These are phyloP conservation scores for Rhytidhysteron rufulum DNA, from an alignment of 2,329 filamentous ascomycete species.

Conservation along the genomic window DNA sequence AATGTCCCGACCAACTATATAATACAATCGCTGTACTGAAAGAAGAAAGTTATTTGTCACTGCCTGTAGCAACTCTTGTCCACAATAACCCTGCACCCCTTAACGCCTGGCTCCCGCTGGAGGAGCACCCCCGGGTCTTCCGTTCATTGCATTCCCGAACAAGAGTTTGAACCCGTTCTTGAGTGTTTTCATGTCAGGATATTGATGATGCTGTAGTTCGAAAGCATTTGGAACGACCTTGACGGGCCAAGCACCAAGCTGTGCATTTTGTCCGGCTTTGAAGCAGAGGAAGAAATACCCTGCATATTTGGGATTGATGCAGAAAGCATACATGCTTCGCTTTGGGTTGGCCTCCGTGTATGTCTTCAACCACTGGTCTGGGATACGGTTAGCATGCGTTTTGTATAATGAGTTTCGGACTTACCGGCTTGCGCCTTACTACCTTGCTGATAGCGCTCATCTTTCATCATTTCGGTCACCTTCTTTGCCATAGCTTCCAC, in stretches of 20 bases:
- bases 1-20: no score
- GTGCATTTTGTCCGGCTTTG: constrained; percentile 77
- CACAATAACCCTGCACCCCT: no score
- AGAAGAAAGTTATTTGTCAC: no score
- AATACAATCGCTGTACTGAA: no score
- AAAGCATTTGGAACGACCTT: constrained; percentile 92
- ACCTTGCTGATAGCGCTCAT: constrained; percentile 88
- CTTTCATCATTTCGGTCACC: constrained; percentile 90
- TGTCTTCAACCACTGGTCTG: constrained; percentile 92
- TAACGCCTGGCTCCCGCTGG: no score
- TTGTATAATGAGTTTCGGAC: constrained; percentile 35
- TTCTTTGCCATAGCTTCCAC: constrained; percentile 98
- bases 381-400: constrained; percentile 8
- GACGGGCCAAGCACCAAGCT: constrained; percentile 75
- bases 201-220: constrained; percentile 81
- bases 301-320: constrained; percentile 84
- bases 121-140: background rate
- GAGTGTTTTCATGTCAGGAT: constrained; percentile 90
- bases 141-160: constrained; percentile 53
- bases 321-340: constrained; percentile 92
- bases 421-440: constrained; percentile 80
- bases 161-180: constrained; percentile 97
- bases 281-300: constrained; percentile 97
- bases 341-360: constrained; percentile 96
- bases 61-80: no score